Evolutionary conservation across 2,329 filamentous ascomycete species (phyloP), one percentile per base, ranked within the genome.

Genomic region (Diaporthe sp.): DNA sequence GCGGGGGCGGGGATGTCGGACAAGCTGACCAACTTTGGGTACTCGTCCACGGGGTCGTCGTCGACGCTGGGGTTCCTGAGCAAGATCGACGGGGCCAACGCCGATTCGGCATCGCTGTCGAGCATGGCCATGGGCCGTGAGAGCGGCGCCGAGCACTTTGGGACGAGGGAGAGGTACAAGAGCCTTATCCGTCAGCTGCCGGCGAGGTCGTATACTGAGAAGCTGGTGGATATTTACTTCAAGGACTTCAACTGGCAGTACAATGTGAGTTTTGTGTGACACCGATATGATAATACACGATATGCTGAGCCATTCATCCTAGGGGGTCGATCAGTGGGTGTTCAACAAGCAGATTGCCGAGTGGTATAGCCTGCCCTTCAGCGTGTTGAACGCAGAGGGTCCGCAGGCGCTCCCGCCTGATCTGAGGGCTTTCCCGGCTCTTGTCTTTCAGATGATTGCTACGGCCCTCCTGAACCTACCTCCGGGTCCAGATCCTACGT

Each of bases 211-310:
- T 88, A 89, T 78, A 86, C 91, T 66, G 89, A 91, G 77, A 85
- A 86, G 76, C 87, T 92, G 12, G 82, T 89, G 19, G 83, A 83
- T 19, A 84, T 89, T 12, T 92, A 88, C 80, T 88, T 92, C 75
- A 79, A 80, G n/a, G 85, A 90, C 71, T 86, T 91, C 79, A 92
- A 92, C 80, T 89, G 87, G 85, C 87, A 89, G 73, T 92, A 92
- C 80, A 76, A 76, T 69, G 74, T 76, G 42, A 76, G 74, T 74
- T 17, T 17, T 19, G 19, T 30, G 22, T 10, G 28, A 6, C 9
- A 10, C 17, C 12, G 22, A 7, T 42, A n/a, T 7, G 28, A 12
- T 8, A 3, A 33, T 19, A 52, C 9, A 9, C 22, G 8, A 19
- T 9, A 19, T 57, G n/a, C 74, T 75, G 58, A 25, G 22, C 25